These are phyloP conservation scores for Allantophomopsis cytisporea DNA, from an alignment of 2,329 filamentous ascomycete genomes.

Conservation along the genomic window DNA sequence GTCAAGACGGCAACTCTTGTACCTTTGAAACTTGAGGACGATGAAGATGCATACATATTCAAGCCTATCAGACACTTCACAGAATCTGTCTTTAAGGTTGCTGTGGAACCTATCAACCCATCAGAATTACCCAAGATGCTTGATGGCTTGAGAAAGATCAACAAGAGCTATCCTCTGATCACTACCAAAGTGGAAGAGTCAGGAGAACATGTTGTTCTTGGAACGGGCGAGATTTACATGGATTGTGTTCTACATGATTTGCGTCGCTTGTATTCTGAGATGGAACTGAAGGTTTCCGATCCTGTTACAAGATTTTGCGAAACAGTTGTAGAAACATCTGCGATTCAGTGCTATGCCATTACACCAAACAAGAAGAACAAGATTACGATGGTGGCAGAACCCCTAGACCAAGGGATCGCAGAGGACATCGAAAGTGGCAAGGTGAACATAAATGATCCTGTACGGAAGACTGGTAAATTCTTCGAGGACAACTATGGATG, in stretches of 20 bases:
- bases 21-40: slow-evolving; percentile 63
- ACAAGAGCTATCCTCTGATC: slow-evolving; percentile 93
- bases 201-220: slow-evolving; percentile 87
- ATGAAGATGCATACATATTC: slow-evolving; percentile 94
- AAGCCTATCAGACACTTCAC: slow-evolving; percentile 88
- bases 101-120: slow-evolving; percentile 94
- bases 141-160: slow-evolving; percentile 88
- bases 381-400: slow-evolving; percentile 96
- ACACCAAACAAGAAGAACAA: slow-evolving; percentile 99
- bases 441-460: slow-evolving; percentile 85
- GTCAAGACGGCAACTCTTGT: slow-evolving; percentile 94
- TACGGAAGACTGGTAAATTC: slow-evolving; percentile 87
- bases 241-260: slow-evolving; percentile 96
- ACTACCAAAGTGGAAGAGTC: slow-evolving; percentile 97
- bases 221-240: slow-evolving; percentile 98
- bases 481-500: slow-evolving; percentile 97
- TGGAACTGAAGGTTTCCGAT: slow-evolving; percentile 98
- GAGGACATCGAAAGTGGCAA: slow-evolving; percentile 85
- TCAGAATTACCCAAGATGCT: slow-evolving; percentile 98
- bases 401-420: slow-evolving; percentile 86
- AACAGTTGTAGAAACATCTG: slow-evolving; percentile 92
- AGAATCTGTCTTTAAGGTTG: slow-evolving; percentile 94
- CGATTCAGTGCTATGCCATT: slow-evolving; percentile 94
- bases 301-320: slow-evolving; percentile 96
- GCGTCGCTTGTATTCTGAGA: slow-evolving; percentile 86